Percentiles rank a stretch among this genome's conserved stretches.
These are phyloP conservation scores for Tothia fuscella DNA, from an alignment of 2,329 filamentous ascomycete genomes.

Conservation along the genomic window DNA sequence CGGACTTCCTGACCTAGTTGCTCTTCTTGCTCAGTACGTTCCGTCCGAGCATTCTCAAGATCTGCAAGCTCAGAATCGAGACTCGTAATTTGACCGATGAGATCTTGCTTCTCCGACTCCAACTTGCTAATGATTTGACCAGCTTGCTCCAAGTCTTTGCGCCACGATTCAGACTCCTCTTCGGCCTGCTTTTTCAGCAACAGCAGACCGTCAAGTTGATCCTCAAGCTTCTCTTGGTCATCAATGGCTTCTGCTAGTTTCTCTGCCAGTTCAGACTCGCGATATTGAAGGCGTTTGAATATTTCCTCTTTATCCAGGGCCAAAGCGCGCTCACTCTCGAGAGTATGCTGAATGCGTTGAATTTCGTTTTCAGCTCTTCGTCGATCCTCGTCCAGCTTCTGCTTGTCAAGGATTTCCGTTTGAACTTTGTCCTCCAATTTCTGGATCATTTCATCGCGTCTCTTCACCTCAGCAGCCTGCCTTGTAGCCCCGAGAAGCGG, in stretches of 20 bases:
- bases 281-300: conserved; percentile 84
- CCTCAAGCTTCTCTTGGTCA: conserved; percentile 87
- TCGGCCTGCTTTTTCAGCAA: conserved; percentile 82
- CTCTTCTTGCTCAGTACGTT: conserved; percentile 65
- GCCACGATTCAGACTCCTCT: conserved; percentile 66
- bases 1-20: conserved; percentile 72
- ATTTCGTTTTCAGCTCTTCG: conserved; percentile 79
- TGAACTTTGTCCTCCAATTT: conserved; percentile 75
- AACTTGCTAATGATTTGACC: conserved; percentile 74
- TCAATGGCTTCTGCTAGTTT: conserved; percentile 86
- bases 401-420: conserved; percentile 59
- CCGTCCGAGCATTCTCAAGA: conserved; percentile 56
- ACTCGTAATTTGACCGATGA: conserved; percentile 54
- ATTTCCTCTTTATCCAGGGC: conserved; percentile 98
- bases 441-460: conserved; percentile 84
- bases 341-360: conserved; percentile 77
- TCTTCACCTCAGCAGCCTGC: conserved; percentile 87
- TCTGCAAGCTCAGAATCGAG: conserved; percentile 62
- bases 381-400: conserved; percentile 80
- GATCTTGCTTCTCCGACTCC: conserved; percentile 71
- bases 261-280: conserved; percentile 86
- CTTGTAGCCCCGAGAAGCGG: conserved; percentile 84
- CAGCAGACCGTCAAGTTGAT: conserved; percentile 81
- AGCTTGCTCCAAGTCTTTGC: conserved; percentile 81
- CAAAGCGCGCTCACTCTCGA: conserved; percentile 91